Evolutionary conservation across 208 protist species (phyloP), one percentile per base, ranked within the genome.

Genomic region (Novymonas esmeraldas): DNA sequence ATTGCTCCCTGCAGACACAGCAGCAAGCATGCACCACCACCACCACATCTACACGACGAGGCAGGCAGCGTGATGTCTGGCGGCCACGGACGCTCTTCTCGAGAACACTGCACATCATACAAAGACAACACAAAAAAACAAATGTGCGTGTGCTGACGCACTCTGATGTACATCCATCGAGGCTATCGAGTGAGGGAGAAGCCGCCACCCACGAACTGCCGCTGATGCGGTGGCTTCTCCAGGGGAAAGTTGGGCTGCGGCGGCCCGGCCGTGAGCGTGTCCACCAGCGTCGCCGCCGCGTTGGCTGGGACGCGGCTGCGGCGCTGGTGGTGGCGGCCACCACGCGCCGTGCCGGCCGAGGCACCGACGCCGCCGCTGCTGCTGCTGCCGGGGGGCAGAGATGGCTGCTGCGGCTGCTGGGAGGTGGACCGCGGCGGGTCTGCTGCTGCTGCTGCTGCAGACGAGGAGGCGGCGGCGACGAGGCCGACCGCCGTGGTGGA

Each of bases 191-290:
- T 89, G 11, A 96, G 70, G 11, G 84, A 73, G 69, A 94, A 96
- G 36, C 90, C 90, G 26, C 90, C 90, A 18, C 90, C 90, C 7
- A 87, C 82, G 70, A 92, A 95, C 36, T 82, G 76, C 7, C 79
- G 56, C 60, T 93, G 85, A 18, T 89, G 39, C 0, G 73, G 51
- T 14, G 75, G 77, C 62, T 81, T 84, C 65, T 88, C 79, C 4
- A 95, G 64, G 14, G 85, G 77, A 55, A 87, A 92, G 34, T 82
- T 81, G 2, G 90, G 73, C 48, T 73, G 82, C 14, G 82, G 80
- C 22, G 66, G 69, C 6, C 86, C 88, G 3, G 80, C 84, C 18
- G 85, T 85, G 24, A 93, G 70, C 46, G 80, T 55, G 59, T 79
- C 39, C 9, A 63, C 52, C 57, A 52, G 41, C 59, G 20, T 24